Base-by-base conservation (phyloP, 495 filamentous ascomycete genomes). In the Geoglossum glabrum region DNA sequence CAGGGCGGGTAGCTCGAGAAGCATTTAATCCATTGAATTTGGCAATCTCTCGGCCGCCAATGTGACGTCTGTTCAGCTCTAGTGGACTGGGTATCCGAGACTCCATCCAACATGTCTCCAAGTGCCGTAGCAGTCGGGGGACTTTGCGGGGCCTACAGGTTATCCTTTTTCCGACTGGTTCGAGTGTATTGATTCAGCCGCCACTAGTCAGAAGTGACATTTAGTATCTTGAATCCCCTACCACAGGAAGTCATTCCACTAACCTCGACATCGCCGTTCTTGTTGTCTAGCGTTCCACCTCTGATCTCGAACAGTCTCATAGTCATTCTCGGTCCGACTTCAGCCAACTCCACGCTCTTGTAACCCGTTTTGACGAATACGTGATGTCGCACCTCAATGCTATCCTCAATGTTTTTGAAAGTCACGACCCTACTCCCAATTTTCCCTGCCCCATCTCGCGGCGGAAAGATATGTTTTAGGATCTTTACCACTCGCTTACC, bases 281-380 rank as follows among this genome's bases (percentile, higher is more conserved):
- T 94, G 64, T 90, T 93, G 65, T 96, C 92, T 49, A 95, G 72
- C 1, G 90, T 92, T n/a, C 92, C 90, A 56, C 85, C 82, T 51
- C 88, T 76, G 59, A 99, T 94, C 68, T 95, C 87, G 71, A 97
- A 99, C 27, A 89, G 75, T 64, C 85, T 79, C 89, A 99, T 93
- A 5, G 90, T 93, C 84, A 97, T 94, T 57, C 92, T 76, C 4
- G 92, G 92, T 0, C 92, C 92, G 45, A 98, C 93, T 69, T 98
- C 92, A 19, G 87, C 86, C 60, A 98, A 70, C 70, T 97, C 90
- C 11, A 97, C 89, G 60, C 83, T 85, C 62, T 90, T 78, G 66
- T 88, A 92, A 17, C 85, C 79, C 6, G 86, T 92, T 69, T 82
- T 81, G 17, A 90, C 84, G 65, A 87, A 89, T 7, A 88, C 83